A percentile compares a stretch with the other conserved stretches of the same genome.
These are phyloP conservation scores for Zymoseptoria tritici DNA, from an alignment of 2,329 filamentous ascomycete genomes.

Conservation along the genomic window DNA sequence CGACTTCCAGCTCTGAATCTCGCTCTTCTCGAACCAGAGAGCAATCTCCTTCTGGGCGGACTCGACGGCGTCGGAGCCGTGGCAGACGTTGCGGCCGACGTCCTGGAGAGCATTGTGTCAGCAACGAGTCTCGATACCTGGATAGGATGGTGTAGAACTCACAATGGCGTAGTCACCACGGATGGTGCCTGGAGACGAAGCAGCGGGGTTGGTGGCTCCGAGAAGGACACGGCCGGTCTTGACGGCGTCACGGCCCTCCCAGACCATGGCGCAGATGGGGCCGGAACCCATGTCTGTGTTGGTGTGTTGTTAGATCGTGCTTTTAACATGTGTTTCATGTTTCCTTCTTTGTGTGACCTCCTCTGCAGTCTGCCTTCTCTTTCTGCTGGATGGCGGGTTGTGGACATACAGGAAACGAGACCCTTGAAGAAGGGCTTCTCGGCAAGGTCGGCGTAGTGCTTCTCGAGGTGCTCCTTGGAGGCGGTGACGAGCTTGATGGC, in stretches of 20 bases:
- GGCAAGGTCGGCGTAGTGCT: constrained; percentile 90
- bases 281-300: constrained; percentile 78
- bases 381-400: constrained; percentile 1
- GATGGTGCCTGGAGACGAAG: constrained; percentile 94
- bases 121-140: neutral
- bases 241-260: constrained; percentile 97
- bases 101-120: constrained; percentile 39
- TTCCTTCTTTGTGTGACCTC: too few species aligned
- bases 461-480: constrained; percentile 90
- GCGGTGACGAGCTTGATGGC: constrained; percentile 93
- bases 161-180: constrained; percentile 84
- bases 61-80: constrained; percentile 98
- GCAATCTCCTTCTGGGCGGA: constrained; percentile 99
- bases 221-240: constrained; percentile 97
- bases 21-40: constrained; percentile 91
- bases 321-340: too few species aligned
- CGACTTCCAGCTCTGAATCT: constrained; percentile 78
- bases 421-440: constrained; percentile 96
- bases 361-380: neutral
- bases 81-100: constrained; percentile 97
- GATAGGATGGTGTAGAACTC: constrained; percentile 7
- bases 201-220: constrained; percentile 97
- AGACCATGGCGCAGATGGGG: constrained; percentile 98
- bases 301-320: constrained; percentile 15
- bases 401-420: constrained; percentile 74